phyloP scores from a whole-genome alignment of 768 basidiomycete genomes.

The Panaeolus cyanescens region DNA sequence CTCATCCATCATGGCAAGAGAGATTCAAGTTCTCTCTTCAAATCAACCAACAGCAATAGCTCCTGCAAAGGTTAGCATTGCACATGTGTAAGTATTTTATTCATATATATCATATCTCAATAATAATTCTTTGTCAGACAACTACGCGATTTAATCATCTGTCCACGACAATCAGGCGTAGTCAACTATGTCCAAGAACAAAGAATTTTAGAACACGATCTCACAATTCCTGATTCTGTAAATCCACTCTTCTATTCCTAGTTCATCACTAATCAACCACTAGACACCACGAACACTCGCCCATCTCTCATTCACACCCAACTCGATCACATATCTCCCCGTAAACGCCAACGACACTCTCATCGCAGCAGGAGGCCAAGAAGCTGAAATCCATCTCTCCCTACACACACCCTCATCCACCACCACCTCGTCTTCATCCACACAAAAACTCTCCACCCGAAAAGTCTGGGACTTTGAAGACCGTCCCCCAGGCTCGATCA shows the following conservation, averaged over 20 bases:
- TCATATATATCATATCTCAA: background rate
- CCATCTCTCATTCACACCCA: conserved; percentile 59
- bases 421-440: conserved; percentile 11
- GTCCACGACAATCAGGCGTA: conserved; percentile 65
- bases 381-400: conserved; percentile 71
- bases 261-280: background rate
- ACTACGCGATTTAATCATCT: conserved; percentile 74
- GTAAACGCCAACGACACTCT: conserved; percentile 56
- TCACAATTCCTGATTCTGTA: conserved; percentile 29
- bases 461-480: conserved; percentile 57
- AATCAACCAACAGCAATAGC: conserved; percentile 38
- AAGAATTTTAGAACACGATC: conserved; percentile 61
- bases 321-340: conserved; percentile 60
- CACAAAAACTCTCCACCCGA: conserved; percentile 21
- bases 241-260: background rate
- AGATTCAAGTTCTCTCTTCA: conserved; percentile 42
- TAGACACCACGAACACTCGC: conserved; percentile 51
- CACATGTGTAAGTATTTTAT: conserved; percentile 55
- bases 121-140: conserved; percentile 44
- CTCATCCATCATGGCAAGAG: conserved; percentile 40
- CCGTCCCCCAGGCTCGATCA: conserved; percentile 68
- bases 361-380: conserved; percentile 78
- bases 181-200: conserved; percentile 58
- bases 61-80: conserved; percentile 50
- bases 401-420: conserved; percentile 36